phyloP scores from a whole-genome alignment of 768 basidiomycete genomes.

The Galerina marginata region DNA sequence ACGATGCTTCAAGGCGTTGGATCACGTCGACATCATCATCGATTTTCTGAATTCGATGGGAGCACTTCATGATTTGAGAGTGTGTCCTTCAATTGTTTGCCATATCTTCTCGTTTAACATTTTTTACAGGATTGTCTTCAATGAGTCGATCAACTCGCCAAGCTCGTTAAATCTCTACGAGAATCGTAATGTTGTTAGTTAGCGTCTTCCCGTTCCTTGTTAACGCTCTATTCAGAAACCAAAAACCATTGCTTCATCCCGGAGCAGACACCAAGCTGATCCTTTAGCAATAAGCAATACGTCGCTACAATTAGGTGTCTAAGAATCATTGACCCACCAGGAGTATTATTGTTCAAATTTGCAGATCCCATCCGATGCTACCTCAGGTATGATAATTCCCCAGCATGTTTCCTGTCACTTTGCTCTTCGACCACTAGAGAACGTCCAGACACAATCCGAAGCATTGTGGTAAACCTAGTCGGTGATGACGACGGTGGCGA shows the following conservation, averaged over 20 bases:
- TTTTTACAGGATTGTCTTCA: slow-evolving; percentile 70
- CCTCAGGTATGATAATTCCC: slow-evolving; percentile 58
- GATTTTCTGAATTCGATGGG: slow-evolving; percentile 89
- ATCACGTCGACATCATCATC: slow-evolving; percentile 91
- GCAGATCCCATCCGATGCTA: slow-evolving; percentile 92
- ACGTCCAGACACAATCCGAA: slow-evolving; percentile 91
- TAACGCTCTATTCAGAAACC: slow-evolving; percentile 59
- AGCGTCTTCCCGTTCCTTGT: too few species aligned
- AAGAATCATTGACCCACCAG: slow-evolving; percentile 89
- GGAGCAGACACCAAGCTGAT: slow-evolving; percentile 95
- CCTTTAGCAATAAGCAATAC: slow-evolving; percentile 84
- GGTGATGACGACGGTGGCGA: slow-evolving; percentile 84
- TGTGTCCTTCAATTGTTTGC: slow-evolving; percentile 29
- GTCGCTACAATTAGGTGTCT: slow-evolving; percentile 92
- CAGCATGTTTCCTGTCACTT: neutral
- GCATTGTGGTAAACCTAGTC: slow-evolving; percentile 90
- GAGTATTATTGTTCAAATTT: slow-evolving; percentile 91
- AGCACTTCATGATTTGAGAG: slow-evolving; percentile 87
- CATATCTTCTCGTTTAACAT: neutral
- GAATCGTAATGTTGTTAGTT: slow-evolving; percentile 62
- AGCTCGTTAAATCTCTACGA: slow-evolving; percentile 78
- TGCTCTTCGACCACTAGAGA: slow-evolving; percentile 50
- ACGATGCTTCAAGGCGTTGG: slow-evolving; percentile 78
- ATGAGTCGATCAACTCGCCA: slow-evolving; percentile 79
- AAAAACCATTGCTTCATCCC: slow-evolving; percentile 89